A percentile compares a stretch with the other conserved stretches of the same genome.
Conservation (phyloP, 225 moss, liverwort and hornwort genomes). For the Asterella californica region DNA sequence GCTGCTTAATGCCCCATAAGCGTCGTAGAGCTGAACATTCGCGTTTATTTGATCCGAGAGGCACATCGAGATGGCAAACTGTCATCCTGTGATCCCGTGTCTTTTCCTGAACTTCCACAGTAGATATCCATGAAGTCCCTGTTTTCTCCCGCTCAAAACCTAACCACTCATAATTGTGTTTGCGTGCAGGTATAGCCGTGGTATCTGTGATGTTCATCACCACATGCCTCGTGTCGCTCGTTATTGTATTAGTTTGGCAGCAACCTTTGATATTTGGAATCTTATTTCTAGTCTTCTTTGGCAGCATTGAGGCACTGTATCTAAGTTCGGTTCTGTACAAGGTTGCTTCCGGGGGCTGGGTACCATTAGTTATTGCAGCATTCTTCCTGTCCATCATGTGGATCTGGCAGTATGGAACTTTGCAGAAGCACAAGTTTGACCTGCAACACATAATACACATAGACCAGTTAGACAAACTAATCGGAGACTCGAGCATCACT, state of each 20-base stretch:
- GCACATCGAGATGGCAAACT: no score
- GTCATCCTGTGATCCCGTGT: no score
- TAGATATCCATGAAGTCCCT: no score
- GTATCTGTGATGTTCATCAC: conserved; percentile 88
- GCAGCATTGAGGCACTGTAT: conserved; percentile 55
- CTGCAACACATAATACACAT: conserved; percentile 31
- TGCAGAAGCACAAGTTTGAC: conserved; percentile 40
- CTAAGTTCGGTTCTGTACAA: conserved; percentile 66
- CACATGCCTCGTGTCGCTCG: conserved; percentile 62
- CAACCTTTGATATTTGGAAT: conserved; percentile 35
- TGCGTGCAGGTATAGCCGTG: conserved; percentile 70
- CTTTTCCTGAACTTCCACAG: no score
- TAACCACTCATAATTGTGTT: neutral
- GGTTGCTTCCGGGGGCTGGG: conserved; percentile 73
- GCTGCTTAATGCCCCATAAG: no score
- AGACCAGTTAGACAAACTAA: conserved; percentile 31
- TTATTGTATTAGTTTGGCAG: conserved; percentile 71
- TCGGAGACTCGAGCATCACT: conserved; percentile 26
- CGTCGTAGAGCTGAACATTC: no score
- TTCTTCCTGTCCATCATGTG: conserved; percentile 37
- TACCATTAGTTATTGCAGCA: conserved; percentile 55
- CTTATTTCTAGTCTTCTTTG: conserved; percentile 49
- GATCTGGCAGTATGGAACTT: conserved; percentile 43
- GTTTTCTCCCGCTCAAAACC: neutral
- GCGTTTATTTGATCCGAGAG: no score